These are phyloP conservation scores for Phytophthora idaei DNA, from an alignment of 352 stramenopile genomes.

Conservation along the genomic window DNA sequence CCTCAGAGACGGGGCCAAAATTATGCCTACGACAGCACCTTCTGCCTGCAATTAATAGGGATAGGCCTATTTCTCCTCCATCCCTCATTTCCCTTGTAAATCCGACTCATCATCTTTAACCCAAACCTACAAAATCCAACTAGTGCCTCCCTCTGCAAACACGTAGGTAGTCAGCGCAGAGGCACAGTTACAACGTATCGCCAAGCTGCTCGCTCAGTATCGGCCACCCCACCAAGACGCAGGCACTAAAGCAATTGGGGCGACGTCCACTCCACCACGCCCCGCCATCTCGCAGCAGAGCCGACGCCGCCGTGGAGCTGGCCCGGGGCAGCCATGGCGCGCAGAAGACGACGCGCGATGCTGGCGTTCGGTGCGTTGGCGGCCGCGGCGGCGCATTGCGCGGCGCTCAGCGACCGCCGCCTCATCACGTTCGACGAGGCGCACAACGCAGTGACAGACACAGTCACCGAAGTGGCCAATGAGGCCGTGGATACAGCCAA, in stretches of 20 bases:
- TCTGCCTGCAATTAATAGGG: not conserved
- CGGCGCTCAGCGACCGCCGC: conserved; percentile 12
- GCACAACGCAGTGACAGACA: conserved; percentile 10
- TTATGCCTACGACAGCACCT: not conserved
- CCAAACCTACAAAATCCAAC: not conserved
- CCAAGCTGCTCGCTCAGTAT: not conserved
- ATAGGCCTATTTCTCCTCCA: not conserved
- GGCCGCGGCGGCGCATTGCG: conserved; percentile 18
- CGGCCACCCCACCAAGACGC: not conserved
- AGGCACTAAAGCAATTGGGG: not conserved
- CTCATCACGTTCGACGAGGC: conserved; percentile 34
- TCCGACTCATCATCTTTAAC: not conserved
- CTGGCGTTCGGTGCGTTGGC: conserved; percentile 22
- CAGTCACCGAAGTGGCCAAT: conserved; percentile 11
- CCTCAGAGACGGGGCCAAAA: not conserved
- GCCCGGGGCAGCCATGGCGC: conserved; percentile 28
- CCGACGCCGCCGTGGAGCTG: conserved; percentile 15
- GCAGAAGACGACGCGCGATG: conserved; percentile 28
- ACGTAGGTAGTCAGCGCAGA: not conserved
- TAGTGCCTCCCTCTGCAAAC: not conserved
- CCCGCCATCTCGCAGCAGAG: conserved; percentile 15
- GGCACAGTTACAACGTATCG: conserved; percentile 5
- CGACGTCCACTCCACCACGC: conserved; percentile 7
- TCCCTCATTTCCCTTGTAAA: not conserved
- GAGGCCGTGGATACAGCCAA: conserved; percentile 8